Evolutionary conservation across 176 grass and related monocot species (phyloP).

Genomic region (Bolboschoenus planiculmis): DNA sequence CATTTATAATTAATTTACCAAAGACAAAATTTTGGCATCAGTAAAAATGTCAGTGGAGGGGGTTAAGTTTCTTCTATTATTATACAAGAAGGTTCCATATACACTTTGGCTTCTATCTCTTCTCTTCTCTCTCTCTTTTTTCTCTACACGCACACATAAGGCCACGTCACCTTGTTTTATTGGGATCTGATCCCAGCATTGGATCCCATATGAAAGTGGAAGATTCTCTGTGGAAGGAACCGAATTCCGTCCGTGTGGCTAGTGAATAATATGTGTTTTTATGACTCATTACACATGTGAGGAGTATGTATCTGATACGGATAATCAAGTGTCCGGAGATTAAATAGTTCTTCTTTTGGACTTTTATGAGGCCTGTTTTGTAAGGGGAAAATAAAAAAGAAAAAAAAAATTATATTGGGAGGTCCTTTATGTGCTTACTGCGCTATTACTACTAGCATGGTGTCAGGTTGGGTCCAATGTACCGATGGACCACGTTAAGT

Average conservation of each 20-base stretch:
- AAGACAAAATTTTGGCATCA: slow-evolving; percentile 1
- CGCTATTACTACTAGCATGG: neutral
- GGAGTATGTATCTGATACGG: neutral
- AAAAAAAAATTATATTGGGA: neutral
- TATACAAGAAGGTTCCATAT: slow-evolving; percentile 20
- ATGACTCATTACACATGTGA: neutral
- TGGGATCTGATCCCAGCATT: neutral
- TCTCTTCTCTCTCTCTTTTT: neutral
- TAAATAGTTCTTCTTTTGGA: neutral
- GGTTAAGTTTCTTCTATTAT: neutral
- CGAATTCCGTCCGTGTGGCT: neutral
- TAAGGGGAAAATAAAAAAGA: neutral
- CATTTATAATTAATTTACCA: neutral
- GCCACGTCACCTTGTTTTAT: neutral
- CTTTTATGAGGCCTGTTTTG: neutral
- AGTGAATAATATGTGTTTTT: neutral
- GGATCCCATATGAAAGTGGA: neutral
- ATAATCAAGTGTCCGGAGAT: neutral
- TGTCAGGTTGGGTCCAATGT: neutral
- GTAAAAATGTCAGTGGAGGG: neutral
- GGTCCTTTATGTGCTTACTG: neutral
- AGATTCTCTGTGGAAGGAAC: neutral
- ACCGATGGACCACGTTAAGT: neutral
- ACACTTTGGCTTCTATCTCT: neutral
- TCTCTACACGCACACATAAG: neutral